Base-by-base conservation (phyloP, 2,329 filamentous ascomycete species). In the Tolypocladium tundrense region DNA sequence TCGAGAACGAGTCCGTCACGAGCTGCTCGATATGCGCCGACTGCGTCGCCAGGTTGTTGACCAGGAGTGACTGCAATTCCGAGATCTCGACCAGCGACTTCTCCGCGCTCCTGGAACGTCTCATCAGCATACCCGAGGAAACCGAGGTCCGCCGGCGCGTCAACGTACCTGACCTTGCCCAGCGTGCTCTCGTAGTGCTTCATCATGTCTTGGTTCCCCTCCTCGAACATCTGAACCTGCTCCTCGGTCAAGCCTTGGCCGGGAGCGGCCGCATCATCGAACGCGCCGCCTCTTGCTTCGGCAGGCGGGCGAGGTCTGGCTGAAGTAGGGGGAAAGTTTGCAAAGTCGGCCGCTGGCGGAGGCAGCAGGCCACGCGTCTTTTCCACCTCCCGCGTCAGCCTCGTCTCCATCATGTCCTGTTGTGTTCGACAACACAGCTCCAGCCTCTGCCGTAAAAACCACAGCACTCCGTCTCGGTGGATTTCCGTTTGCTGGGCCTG, bases 101-200 rank as follows among this genome's bases (percentile, higher is more conserved):
- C 71, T 99, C 91, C 0, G 91, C 91, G 33, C 88, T 88, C 67
- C 90, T 96, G 67, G 59, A 39, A 33, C 27, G 39, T 52, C 45
- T 35, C 50, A 35, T 65, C 53, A 65, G 58, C 37, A 51, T 24
- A 1, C 45, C 35, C 7, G 1, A 16, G 2, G 8, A 13, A 6
- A 10, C 9, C 14, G 8, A 8, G 4, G 16, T 24, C 3, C 4
- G 24, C 14, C 13, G 11, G n/a, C 39, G 24, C 16, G 13, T 9
- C n/a, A 53, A 81, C 88, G 57, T 82, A 95, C 90, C 88, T 89
- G 64, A 97, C 91, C 80, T 97, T 94, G 72, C 92, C 88, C 70
- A 97, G 77, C n/a, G 90, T 91, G 74, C 88, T 91, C 72, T 97
- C 91, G 72, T 95, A 96, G 73, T 96, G 90, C 72, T 88, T 89